These are phyloP conservation scores for Beauveria bassiana DNA, from an alignment of 2,329 filamentous ascomycete species.

Conservation along the genomic window DNA sequence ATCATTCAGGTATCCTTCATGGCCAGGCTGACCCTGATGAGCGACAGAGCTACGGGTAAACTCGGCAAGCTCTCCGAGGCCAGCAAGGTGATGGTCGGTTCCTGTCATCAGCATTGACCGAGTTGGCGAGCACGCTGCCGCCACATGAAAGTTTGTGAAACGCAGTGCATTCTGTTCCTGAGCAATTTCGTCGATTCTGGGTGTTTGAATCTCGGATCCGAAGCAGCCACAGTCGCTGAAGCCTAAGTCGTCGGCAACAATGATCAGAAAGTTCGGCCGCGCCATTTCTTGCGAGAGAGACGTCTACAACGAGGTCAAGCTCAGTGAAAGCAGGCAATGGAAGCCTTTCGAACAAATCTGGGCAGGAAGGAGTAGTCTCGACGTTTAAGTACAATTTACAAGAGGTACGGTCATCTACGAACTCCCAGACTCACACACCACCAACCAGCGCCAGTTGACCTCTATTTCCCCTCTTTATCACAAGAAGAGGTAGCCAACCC, in stretches of 20 bases:
- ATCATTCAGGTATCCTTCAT: constrained; percentile 26
- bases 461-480: constrained; percentile 3
- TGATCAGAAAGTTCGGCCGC: constrained; percentile 28
- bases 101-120: constrained; percentile 57
- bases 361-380: not conserved
- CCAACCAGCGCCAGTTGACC: not conserved
- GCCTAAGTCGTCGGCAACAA: constrained; percentile 28
- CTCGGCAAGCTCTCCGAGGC: constrained; percentile 48
- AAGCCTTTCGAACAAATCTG: not conserved
- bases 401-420: not conserved
- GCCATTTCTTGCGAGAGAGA: not conserved
- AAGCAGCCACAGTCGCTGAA: constrained; percentile 25
- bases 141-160: constrained; percentile 58
- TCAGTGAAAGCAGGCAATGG: not conserved
- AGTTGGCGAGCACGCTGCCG: constrained; percentile 57
- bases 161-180: constrained; percentile 38
- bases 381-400: not conserved
- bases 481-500: not conserved
- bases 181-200: constrained; percentile 26
- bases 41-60: constrained; percentile 12
- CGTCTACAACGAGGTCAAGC: not conserved
- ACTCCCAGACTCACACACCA: not conserved
- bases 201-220: constrained; percentile 26
- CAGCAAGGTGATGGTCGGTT: constrained; percentile 43
- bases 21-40: constrained; percentile 17